Percentiles rank a stretch among this genome's conserved stretches.
Conservation (phyloP, 805 yeast species). For the Candida takata region DNA sequence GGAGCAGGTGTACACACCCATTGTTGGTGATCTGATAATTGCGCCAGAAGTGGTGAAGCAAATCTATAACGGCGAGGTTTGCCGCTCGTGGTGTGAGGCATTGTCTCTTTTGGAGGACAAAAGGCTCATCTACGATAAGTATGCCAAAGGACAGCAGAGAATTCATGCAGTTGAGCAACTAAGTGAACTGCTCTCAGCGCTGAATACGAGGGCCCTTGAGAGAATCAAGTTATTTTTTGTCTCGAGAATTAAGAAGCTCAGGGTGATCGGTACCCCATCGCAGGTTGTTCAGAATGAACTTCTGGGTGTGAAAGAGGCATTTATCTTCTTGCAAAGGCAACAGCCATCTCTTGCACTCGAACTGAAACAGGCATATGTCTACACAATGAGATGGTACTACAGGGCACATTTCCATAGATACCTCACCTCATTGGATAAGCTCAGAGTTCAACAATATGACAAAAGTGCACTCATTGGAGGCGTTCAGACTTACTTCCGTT, state of each 20-base stretch:
- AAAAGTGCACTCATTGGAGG: slow-evolving; percentile 48
- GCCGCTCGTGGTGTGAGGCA: slow-evolving; percentile 60
- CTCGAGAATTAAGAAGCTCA: slow-evolving; percentile 53
- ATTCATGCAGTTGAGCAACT: slow-evolving; percentile 19
- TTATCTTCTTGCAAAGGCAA: slow-evolving; percentile 45
- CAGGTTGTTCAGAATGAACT: slow-evolving; percentile 68
- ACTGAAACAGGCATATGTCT: slow-evolving; percentile 70
- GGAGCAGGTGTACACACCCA: slow-evolving; percentile 55
- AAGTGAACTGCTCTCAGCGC: slow-evolving; percentile 34
- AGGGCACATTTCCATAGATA: slow-evolving; percentile 70
- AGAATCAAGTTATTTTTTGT: slow-evolving; percentile 67
- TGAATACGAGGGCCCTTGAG: slow-evolving; percentile 62
- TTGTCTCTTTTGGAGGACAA: slow-evolving; percentile 53
- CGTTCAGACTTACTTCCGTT: slow-evolving; percentile 12
- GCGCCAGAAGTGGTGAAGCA: slow-evolving; percentile 65
- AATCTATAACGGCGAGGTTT: slow-evolving; percentile 44
- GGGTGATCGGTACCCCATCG: slow-evolving; percentile 59
- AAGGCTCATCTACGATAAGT: slow-evolving; percentile 42
- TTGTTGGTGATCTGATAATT: slow-evolving; percentile 67
- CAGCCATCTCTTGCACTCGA: slow-evolving; percentile 63
- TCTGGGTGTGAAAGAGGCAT: slow-evolving; percentile 55
- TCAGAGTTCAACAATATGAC: slow-evolving; percentile 48
- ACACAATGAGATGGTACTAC: slow-evolving; percentile 94
- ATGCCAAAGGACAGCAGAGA: slow-evolving; percentile 19
- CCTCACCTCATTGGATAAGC: slow-evolving; percentile 59